phyloP scores from a whole-genome alignment of 2,329 filamentous ascomycete species.

The Colletotrichum sp. region DNA sequence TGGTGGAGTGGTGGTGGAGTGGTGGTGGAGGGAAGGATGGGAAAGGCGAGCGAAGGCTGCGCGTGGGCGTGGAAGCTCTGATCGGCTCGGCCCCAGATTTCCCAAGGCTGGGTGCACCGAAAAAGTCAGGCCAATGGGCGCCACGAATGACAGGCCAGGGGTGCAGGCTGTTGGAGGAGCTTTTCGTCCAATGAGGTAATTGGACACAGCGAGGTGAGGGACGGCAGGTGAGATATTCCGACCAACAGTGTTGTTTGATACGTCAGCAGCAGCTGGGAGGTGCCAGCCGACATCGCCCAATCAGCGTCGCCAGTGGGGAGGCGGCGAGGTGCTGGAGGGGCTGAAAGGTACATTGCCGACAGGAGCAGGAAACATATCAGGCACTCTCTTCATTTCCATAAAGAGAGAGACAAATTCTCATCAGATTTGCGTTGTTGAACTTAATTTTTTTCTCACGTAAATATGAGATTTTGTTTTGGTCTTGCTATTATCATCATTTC shows the following conservation, averaged over 20 bases:
- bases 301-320: neutral
- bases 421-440: fast-evolving
- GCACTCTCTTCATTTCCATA: fast-evolving
- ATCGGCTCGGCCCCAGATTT: constrained; percentile 22
- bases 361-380: neutral
- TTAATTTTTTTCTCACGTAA: no score
- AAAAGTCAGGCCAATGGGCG: neutral
- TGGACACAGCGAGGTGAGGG: neutral
- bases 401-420: fast-evolving
- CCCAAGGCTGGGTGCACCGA: constrained; percentile 16
- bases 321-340: neutral
- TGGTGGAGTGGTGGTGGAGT: constrained; percentile 2
- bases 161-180: neutral
- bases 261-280: neutral
- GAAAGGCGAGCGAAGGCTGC: constrained; percentile 17
- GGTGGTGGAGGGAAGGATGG: constrained; percentile 5
- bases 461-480: neutral
- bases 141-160: neutral
- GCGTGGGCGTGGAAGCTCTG: constrained; percentile 13
- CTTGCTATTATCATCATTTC: no score
- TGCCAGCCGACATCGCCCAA: neutral
- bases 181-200: neutral
- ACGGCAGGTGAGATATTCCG: neutral
- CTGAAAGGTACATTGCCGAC: neutral
- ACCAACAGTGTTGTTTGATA: constrained; percentile 6